Evolutionary conservation across 306 rosid genomes (phyloP), one percentile per base, ranked within the genome.

Genomic region (Pachyrhizus erosus): DNA sequence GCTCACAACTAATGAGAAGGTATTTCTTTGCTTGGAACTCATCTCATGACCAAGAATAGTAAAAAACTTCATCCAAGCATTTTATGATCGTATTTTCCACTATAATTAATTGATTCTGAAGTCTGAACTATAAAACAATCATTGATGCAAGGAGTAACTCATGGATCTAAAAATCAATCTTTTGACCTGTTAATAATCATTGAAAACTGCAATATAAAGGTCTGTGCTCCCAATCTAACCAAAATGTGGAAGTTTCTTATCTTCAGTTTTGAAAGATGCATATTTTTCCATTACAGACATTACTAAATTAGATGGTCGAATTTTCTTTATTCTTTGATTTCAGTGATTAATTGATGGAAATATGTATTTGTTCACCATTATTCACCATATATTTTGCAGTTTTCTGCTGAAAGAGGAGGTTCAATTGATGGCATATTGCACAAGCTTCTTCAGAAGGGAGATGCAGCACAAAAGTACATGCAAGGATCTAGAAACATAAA

Each of bases 401-500:
- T 52, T 78, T 88, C 91, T 57, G 62, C 83, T 58, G 67, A 85
- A 66, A 80, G 83, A 67, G 91, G 87, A 83, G 85, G 89, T 71
- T 87, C 83, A 76, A 77, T 93, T 2, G 84, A 81, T 73, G 90
- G 82, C 79, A 62, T 93, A 75, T 84, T 88, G 73, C 94, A 87
- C 4, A 82, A 89, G 79, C 87, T 96, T 77, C 89, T 92, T 84
- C 88, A 69, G 78, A 91, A 84, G 33, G 96, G 98, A 26, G 96
- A 91, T 89, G 87, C 86, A 9, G 87, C 90, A 39, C 88, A 86
- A 65, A 90, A 89, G 80, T 94, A 92, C 84, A 84, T 87, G 91
- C 96, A 86, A 55, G 97, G 94, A 80, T 91, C 93, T 33, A 89
- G 87, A 88, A 89, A 79, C 72, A 72, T 82, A 87, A 92, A 79